Conservation (phyloP, 306 rosid genomes). For the Citrullus amarus region DNA sequence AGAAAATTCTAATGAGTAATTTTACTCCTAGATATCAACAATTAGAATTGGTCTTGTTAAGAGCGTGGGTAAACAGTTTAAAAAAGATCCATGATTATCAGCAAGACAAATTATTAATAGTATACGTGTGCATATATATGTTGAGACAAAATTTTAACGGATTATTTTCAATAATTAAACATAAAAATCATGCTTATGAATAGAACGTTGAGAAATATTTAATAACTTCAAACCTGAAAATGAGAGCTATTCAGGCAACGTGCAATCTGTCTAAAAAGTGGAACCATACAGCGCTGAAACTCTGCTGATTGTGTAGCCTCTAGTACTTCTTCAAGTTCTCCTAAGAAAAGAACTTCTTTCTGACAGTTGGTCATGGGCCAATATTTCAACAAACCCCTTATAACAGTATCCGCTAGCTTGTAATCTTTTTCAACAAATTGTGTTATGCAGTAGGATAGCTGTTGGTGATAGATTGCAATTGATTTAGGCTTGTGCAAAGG, state of each 20-base stretch:
- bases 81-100: not conserved
- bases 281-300: constrained; percentile 95
- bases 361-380: constrained; percentile 91
- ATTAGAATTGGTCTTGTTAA: not conserved
- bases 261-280: constrained; percentile 78
- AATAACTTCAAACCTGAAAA: constrained; percentile 61
- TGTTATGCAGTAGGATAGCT: constrained; percentile 81
- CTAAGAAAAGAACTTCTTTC: constrained; percentile 94
- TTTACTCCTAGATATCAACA: not conserved
- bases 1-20: not conserved
- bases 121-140: not conserved
- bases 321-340: constrained; percentile 95
- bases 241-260: constrained; percentile 87
- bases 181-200: not conserved
- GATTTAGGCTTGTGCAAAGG: constrained; percentile 90
- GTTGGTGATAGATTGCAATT: constrained; percentile 61
- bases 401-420: constrained; percentile 85
- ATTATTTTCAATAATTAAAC: not conserved
- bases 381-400: constrained; percentile 82
- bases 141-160: not conserved
- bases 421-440: constrained; percentile 97
- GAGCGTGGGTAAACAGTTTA: not conserved
- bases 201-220: not conserved
- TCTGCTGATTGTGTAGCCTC: constrained; percentile 87
- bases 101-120: not conserved